These are phyloP conservation scores for Xerocomellus chrysenteron DNA, from an alignment of 768 basidiomycete genomes.

Conservation along the genomic window DNA sequence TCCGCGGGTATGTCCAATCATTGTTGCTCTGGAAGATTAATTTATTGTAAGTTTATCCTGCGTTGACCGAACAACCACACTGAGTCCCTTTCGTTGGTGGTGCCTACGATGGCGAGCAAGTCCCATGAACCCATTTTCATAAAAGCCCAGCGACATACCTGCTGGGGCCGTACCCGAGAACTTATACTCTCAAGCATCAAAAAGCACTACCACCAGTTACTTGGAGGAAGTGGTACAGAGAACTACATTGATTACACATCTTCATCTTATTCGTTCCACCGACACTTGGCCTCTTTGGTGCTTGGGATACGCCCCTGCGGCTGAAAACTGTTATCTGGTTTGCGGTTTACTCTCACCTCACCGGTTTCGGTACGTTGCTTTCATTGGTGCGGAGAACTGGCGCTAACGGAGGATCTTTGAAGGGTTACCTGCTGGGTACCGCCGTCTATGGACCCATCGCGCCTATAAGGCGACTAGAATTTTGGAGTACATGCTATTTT, in stretches of 20 bases:
- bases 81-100: neutral
- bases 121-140: neutral
- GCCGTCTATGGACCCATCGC: conserved; percentile 92
- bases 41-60: neutral
- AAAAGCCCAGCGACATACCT: conserved; percentile 5
- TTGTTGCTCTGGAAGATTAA: neutral
- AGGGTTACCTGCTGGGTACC: conserved; percentile 89
- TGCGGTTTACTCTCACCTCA: conserved; percentile 52
- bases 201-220: conserved; percentile 6
- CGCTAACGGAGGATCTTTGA: neutral
- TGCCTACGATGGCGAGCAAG: neutral
- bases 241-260: conserved; percentile 7
- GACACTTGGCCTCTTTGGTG: conserved; percentile 1
- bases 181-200: conserved; percentile 11
- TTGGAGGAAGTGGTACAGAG: conserved; percentile 13
- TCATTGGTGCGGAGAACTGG: neutral
- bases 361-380: conserved; percentile 64
- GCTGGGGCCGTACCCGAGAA: conserved; percentile 1
- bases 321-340: neutral
- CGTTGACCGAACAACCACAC: neutral
- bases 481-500: conserved; percentile 77
- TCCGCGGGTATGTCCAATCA: neutral
- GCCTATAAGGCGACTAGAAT: conserved; percentile 85
- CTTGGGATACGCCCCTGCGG: conserved; percentile 3
- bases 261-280: conserved; percentile 7